Evolutionary conservation across 139 green algal genomes (phyloP).

Genomic region (Coelastrella sp.): DNA sequence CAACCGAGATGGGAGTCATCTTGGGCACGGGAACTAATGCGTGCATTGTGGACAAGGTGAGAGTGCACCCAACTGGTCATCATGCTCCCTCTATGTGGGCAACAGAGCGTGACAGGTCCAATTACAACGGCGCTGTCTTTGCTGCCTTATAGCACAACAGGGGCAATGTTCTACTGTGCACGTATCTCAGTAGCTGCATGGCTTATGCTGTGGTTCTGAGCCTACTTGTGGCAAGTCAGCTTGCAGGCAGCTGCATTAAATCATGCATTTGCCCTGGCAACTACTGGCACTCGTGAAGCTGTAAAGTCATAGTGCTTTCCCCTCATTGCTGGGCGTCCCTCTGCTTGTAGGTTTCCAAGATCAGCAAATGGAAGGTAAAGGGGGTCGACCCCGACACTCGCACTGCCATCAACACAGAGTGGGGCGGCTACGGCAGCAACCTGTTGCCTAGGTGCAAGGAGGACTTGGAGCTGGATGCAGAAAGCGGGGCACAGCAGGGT

Average conservation of each 20-base stretch:
- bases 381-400: slow-evolving; percentile 5
- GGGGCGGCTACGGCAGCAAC: slow-evolving; percentile 77
- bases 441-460: slow-evolving; percentile 68
- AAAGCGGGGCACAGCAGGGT: slow-evolving; percentile 57
- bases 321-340: neutral
- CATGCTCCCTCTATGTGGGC: too few species aligned
- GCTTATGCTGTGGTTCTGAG: too few species aligned
- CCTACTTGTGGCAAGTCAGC: too few species aligned
- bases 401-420: slow-evolving; percentile 80
- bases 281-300: too few species aligned
- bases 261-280: too few species aligned
- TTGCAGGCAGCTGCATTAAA: too few species aligned
- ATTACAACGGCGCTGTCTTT: too few species aligned
- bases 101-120: too few species aligned
- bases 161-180: too few species aligned
- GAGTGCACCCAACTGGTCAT: neutral
- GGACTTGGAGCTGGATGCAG: slow-evolving; percentile 79
- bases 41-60: slow-evolving; percentile 78
- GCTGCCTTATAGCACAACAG: too few species aligned
- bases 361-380: slow-evolving; percentile 63
- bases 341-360: slow-evolving; percentile 24
- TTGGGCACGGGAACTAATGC: slow-evolving; percentile 92
- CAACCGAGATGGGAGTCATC: slow-evolving; percentile 80
- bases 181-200: too few species aligned
- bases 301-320: neutral